phyloP scores from a whole-genome alignment of 2,329 filamentous ascomycete genomes.

The Podosphaera aphanis region DNA sequence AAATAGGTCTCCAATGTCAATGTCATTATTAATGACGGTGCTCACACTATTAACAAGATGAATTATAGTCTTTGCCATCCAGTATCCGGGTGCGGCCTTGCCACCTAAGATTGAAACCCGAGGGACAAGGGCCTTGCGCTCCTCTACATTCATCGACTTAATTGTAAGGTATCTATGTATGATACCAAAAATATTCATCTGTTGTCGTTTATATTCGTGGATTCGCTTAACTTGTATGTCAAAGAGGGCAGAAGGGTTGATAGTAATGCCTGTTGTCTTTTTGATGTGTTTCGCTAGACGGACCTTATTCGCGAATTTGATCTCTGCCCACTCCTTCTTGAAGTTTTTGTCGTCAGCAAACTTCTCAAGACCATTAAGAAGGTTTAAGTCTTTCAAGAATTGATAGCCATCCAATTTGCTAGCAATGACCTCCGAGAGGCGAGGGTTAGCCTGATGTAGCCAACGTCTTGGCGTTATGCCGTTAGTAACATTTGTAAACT shows the following conservation, averaged over 20 bases:
- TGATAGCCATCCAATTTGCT: constrained; percentile 64
- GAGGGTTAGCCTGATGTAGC: constrained; percentile 92
- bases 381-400: constrained; percentile 76
- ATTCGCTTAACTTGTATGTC: constrained; percentile 98
- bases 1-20: constrained; percentile 74
- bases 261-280: constrained; percentile 49
- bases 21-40: constrained; percentile 72
- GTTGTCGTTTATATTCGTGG: constrained; percentile 97
- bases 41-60: constrained; percentile 88
- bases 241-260: constrained; percentile 75
- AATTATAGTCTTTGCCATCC: constrained; percentile 99
- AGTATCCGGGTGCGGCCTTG: constrained; percentile 94
- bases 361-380: constrained; percentile 67
- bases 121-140: constrained; percentile 66
- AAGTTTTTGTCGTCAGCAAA: constrained; percentile 70
- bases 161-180: constrained; percentile 83
- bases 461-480: constrained; percentile 89
- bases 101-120: constrained; percentile 92
- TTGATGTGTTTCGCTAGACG: constrained; percentile 82
- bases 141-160: constrained; percentile 62
- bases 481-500: constrained; percentile 97
- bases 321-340: constrained; percentile 83
- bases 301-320: constrained; percentile 92
- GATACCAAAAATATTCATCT: constrained; percentile 95
- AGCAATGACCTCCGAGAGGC: constrained; percentile 74